These are phyloP conservation scores for Geranomyces michiganensis DNA, from an alignment of 192 early-diverging fungal species.

Conservation along the genomic window DNA sequence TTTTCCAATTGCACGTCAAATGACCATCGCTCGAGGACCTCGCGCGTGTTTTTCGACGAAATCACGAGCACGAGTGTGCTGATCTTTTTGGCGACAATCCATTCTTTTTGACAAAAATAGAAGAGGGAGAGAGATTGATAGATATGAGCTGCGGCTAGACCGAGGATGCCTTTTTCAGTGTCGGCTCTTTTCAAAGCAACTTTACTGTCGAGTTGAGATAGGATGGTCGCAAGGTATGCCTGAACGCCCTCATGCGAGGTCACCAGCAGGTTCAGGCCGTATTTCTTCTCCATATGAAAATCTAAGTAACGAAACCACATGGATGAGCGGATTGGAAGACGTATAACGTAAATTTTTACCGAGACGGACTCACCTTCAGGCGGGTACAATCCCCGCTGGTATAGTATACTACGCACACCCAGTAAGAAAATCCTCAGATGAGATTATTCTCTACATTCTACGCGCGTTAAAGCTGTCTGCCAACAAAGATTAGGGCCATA, in stretches of 20 bases:
- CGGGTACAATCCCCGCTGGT: constrained; percentile 92
- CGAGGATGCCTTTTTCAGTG: too few species aligned
- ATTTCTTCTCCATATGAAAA: constrained; percentile 84
- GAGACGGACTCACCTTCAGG: constrained; percentile 50
- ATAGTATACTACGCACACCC: constrained; percentile 70
- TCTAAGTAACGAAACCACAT: constrained; percentile 43
- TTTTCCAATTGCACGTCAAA: constrained; percentile 82
- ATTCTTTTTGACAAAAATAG: constrained; percentile 53
- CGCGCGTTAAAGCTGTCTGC: too few species aligned
- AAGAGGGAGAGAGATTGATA: background rate
- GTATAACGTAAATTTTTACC: background rate
- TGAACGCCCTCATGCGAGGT: constrained; percentile 72
- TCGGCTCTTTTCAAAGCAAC: too few species aligned
- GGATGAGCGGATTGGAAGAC: background rate
- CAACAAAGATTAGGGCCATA: too few species aligned
- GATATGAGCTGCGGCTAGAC: too few species aligned
- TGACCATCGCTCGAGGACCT: constrained; percentile 91
- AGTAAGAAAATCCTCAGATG: too few species aligned
- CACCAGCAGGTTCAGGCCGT: constrained; percentile 83
- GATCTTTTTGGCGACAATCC: constrained; percentile 74
- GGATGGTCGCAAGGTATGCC: constrained; percentile 74
- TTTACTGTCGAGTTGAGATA: constrained; percentile 79
- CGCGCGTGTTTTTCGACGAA: constrained; percentile 77
- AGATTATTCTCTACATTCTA: too few species aligned
- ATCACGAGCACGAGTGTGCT: constrained; percentile 87